These are phyloP conservation scores for Nadsonia starkeyi-henricii DNA, from an alignment of 1,139 yeast genomes.

Conservation along the genomic window DNA sequence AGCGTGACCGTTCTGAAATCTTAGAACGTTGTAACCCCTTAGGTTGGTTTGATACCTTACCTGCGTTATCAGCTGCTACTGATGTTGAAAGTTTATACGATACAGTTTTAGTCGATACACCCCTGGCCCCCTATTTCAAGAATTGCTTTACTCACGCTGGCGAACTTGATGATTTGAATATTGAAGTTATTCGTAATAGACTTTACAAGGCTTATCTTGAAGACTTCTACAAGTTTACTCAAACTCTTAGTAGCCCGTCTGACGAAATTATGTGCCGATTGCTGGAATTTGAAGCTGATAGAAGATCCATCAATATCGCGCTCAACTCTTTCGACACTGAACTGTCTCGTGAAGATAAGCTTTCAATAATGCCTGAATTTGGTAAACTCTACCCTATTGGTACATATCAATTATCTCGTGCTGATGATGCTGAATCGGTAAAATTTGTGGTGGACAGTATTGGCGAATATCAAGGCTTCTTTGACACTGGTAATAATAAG, in stretches of 20 bases:
- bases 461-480: conserved; percentile 52
- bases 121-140: conserved; percentile 91
- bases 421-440: conserved; percentile 79
- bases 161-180: conserved; percentile 88
- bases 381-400: conserved; percentile 74
- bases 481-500: conserved; percentile 43
- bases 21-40: conserved; percentile 86
- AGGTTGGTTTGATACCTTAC: conserved; percentile 97
- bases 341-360: conserved; percentile 54
- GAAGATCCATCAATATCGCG: conserved; percentile 83
- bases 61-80: conserved; percentile 87
- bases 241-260: conserved; percentile 59
- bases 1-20: conserved; percentile 78
- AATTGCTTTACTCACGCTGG: conserved; percentile 59
- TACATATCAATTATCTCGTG: conserved; percentile 52
- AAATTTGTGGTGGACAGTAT: conserved; percentile 58
- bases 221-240: conserved; percentile 61
- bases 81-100: conserved; percentile 85
- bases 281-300: conserved; percentile 85
- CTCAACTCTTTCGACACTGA: conserved; percentile 80
- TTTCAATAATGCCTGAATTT: conserved; percentile 57
- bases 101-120: conserved; percentile 93
- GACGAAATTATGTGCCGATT: conserved; percentile 65
- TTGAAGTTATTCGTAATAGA: conserved; percentile 85
- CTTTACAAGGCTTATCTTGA: conserved; percentile 87